Conservation (phyloP, 441 rosid genomes). For the Kokia cookei region DNA sequence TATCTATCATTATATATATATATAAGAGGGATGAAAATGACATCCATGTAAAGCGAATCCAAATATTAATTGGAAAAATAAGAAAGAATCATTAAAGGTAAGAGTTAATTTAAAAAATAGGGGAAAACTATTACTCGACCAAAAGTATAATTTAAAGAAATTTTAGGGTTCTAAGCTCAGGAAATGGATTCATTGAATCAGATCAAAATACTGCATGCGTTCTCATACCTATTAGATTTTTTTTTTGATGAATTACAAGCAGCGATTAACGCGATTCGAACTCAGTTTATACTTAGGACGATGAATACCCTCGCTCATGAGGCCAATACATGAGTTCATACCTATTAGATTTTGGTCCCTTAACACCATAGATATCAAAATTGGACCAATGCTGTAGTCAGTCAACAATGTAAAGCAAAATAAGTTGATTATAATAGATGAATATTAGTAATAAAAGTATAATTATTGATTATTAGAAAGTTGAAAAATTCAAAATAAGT, state of each 20-base stretch:
- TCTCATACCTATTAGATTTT: background rate
- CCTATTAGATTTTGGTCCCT: background rate
- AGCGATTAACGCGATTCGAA: no score
- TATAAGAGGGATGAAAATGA: no score
- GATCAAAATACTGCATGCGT: background rate
- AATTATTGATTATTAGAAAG: background rate
- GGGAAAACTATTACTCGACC: background rate
- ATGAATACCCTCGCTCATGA: no score
- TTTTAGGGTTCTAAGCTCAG: background rate
- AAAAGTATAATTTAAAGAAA: background rate
- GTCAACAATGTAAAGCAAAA: no score
- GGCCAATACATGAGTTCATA: background rate
- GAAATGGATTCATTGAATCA: background rate
- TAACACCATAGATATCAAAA: no score
- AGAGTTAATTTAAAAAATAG: background rate
- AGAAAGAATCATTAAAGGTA: constrained; percentile 7
- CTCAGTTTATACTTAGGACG: no score
- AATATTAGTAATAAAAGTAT: background rate
- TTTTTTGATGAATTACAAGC: no score
- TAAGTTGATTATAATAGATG: background rate
- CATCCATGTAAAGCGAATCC: background rate
- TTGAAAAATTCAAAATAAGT: background rate
- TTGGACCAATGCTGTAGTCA: background rate
- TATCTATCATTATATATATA: no score
- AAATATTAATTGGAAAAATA: background rate